phyloP scores from a whole-genome alignment of 805 yeast genomes.

The Kazachstania africana region DNA sequence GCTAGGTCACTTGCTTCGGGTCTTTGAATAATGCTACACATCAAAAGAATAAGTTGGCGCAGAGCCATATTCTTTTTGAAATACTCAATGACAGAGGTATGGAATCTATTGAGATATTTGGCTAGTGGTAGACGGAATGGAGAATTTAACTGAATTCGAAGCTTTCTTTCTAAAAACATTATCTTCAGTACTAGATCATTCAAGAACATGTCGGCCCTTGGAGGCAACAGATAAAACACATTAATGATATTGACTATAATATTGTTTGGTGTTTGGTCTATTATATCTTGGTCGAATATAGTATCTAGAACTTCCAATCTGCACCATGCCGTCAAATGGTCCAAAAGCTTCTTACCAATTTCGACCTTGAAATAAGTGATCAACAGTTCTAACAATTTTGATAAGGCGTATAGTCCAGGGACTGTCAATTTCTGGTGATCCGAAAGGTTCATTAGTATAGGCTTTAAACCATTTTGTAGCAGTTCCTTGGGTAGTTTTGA shows the following conservation, averaged over 20 bases:
- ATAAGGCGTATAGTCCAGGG: constrained; percentile 82
- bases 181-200: constrained; percentile 73
- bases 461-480: constrained; percentile 88
- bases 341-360: constrained; percentile 84
- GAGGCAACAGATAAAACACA: constrained; percentile 82
- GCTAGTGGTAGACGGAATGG: constrained; percentile 91
- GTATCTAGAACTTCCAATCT: constrained; percentile 66
- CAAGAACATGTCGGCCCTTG: constrained; percentile 85
- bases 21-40: constrained; percentile 23
- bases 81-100: constrained; percentile 59
- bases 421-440: constrained; percentile 87
- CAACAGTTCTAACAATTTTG: constrained; percentile 71
- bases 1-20: constrained; percentile 38
- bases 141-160: constrained; percentile 74
- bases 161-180: constrained; percentile 64
- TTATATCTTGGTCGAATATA: constrained; percentile 69
- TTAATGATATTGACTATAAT: constrained; percentile 84
- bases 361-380: constrained; percentile 94
- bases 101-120: constrained; percentile 72
- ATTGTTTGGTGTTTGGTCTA: constrained; percentile 69
- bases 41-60: constrained; percentile 40
- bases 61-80: constrained; percentile 56
- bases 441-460: constrained; percentile 88
- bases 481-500: constrained; percentile 87
- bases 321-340: constrained; percentile 94